A percentile compares a stretch with the other conserved stretches of the same genome.
phyloP scores from a whole-genome alignment of 345 rosid species.

The Hypericum perforatum region DNA sequence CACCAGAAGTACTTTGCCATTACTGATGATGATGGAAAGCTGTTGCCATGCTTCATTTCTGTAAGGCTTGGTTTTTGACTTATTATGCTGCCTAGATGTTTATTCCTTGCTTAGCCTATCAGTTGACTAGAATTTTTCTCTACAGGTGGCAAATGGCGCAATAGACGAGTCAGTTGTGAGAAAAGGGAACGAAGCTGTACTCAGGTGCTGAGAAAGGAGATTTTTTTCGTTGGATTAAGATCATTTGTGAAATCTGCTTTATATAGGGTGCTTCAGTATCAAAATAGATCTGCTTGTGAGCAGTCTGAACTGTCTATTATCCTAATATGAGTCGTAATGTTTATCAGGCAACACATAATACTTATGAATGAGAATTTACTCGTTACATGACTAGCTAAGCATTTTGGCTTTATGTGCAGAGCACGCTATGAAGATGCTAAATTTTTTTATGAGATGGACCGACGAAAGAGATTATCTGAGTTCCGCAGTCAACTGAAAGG shows the following conservation, averaged over 20 bases:
- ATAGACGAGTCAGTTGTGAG: slow-evolving; percentile 62
- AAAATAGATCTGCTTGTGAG: no score
- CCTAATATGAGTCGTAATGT: no score
- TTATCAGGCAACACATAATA: no score
- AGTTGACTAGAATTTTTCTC: slow-evolving; percentile 14
- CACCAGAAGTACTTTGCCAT: slow-evolving; percentile 88
- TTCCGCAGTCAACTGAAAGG: slow-evolving; percentile 72
- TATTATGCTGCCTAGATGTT: slow-evolving; percentile 9
- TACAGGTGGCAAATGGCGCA: slow-evolving; percentile 92
- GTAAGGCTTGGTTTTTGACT: slow-evolving; percentile 34
- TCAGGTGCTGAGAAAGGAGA: slow-evolving; percentile 77
- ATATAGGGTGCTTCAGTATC: no score
- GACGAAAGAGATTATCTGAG: slow-evolving; percentile 51
- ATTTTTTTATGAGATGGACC: slow-evolving; percentile 86
- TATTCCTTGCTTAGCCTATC: slow-evolving; percentile 13
- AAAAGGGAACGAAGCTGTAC: slow-evolving; percentile 98
- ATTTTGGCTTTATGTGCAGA: slow-evolving; percentile 32
- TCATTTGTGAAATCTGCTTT: no score
- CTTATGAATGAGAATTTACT: no score
- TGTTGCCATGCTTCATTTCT: slow-evolving; percentile 80
- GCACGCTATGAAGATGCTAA: slow-evolving; percentile 98
- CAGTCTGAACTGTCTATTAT: no score
- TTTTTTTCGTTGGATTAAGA: no score
- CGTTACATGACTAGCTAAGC: neutral
- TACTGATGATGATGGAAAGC: slow-evolving; percentile 49